Evolutionary conservation across 1,139 yeast species (phyloP).

Genomic region (Entelexis sorbosivorans): DNA sequence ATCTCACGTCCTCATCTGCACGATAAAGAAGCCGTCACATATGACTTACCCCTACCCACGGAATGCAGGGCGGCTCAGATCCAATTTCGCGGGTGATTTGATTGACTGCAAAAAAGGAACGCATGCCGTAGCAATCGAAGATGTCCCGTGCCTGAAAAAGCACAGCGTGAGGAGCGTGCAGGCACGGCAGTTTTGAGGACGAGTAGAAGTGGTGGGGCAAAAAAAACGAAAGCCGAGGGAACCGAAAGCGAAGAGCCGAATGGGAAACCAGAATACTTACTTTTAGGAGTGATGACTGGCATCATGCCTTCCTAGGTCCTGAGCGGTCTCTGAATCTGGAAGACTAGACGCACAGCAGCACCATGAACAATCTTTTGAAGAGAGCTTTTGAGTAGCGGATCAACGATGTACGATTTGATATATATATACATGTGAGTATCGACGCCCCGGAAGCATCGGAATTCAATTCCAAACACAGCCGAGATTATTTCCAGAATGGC

Average conservation of each 20-base stretch:
- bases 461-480: not conserved
- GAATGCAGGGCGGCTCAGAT: conserved; percentile 6
- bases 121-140: conserved; percentile 1
- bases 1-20: not conserved
- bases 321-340: not conserved
- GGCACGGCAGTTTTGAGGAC: not conserved
- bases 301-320: not conserved
- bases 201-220: too few species aligned
- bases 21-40: not conserved
- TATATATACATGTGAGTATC: not conserved
- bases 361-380: not conserved
- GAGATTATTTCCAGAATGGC: not conserved
- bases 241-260: not conserved
- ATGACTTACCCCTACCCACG: not conserved
- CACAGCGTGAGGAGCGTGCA: not conserved
- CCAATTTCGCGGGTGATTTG: not conserved
- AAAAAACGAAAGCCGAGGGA: not conserved
- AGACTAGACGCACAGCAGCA: not conserved
- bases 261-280: not conserved
- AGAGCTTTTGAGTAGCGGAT: not conserved
- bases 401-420: not conserved
- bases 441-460: not conserved
- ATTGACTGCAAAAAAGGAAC: not conserved
- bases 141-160: not conserved
- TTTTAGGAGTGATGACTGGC: not conserved